These are phyloP conservation scores for Scenedesmus sp. DNA, from an alignment of 163 green algal species.

Conservation along the genomic window DNA sequence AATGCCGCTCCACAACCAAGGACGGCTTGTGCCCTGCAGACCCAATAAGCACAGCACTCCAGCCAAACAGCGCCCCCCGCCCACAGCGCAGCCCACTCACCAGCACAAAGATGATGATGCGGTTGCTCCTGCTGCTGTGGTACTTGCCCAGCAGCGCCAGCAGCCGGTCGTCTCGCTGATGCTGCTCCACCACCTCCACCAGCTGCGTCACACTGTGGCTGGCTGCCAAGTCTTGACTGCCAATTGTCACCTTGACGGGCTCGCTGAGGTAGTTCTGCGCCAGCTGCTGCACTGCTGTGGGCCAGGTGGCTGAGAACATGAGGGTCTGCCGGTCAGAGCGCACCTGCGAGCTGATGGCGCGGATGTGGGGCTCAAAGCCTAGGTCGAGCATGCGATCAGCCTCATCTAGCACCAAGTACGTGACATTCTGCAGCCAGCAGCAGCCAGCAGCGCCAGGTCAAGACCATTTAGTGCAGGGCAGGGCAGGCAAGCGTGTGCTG, in stretches of 20 bases:
- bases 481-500: too few species aligned
- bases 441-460: neutral
- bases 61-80: slow-evolving; percentile 61
- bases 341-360: slow-evolving; percentile 77
- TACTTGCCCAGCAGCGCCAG: slow-evolving; percentile 87
- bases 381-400: slow-evolving; percentile 98
- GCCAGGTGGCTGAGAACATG: slow-evolving; percentile 98
- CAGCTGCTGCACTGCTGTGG: slow-evolving; percentile 89
- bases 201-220: slow-evolving; percentile 92
- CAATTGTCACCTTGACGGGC: slow-evolving; percentile 88
- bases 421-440: slow-evolving; percentile 71
- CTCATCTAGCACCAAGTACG: slow-evolving; percentile 96
- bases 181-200: slow-evolving; percentile 76
- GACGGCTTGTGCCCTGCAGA: neutral
- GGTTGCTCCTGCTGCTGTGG: slow-evolving; percentile 83
- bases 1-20: neutral
- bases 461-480: neutral
- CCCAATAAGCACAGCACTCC: neutral
- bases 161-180: slow-evolving; percentile 80
- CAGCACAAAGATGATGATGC: slow-evolving; percentile 97
- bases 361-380: slow-evolving; percentile 95
- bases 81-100: neutral
- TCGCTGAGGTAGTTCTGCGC: slow-evolving; percentile 89
- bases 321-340: slow-evolving; percentile 91
- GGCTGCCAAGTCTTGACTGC: slow-evolving; percentile 90